A percentile compares a stretch with the other conserved stretches of the same genome.
phyloP scores from a whole-genome alignment of 192 early-diverging fungal genomes.

The Umbelopsis vinacea region DNA sequence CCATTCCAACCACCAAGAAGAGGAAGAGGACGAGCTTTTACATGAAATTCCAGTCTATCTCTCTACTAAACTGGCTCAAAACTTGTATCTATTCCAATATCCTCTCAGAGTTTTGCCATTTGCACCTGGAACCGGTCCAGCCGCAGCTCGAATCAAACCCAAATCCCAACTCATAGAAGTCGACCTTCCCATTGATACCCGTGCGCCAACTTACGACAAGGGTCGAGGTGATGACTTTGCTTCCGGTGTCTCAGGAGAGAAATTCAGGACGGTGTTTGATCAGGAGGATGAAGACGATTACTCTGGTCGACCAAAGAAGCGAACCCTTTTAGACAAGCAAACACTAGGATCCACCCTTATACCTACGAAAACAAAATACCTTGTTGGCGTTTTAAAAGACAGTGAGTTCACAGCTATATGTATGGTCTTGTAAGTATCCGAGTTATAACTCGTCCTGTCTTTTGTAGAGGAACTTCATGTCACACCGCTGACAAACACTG shows the following conservation, averaged over 20 bases:
- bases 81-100: conserved; percentile 85
- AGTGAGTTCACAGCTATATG: conserved; percentile 48
- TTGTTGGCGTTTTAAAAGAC: conserved; percentile 78
- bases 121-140: conserved; percentile 48
- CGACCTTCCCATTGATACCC: conserved; percentile 81
- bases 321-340: conserved; percentile 76
- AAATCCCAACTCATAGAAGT: conserved; percentile 82
- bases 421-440: background rate
- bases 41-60: conserved; percentile 84
- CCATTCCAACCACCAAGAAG: background rate
- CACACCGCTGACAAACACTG: conserved; percentile 70
- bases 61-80: conserved; percentile 65
- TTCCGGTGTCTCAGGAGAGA: conserved; percentile 72
- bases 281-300: conserved; percentile 48
- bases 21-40: conserved; percentile 68
- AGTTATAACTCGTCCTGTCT: background rate
- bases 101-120: conserved; percentile 67
- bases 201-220: conserved; percentile 71
- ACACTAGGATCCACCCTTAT: conserved; percentile 78
- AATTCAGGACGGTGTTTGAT: conserved; percentile 66
- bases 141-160: conserved; percentile 80
- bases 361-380: conserved; percentile 79
- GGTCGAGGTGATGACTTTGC: conserved; percentile 81
- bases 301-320: conserved; percentile 18
- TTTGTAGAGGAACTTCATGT: conserved; percentile 81